Base-by-base conservation (phyloP, 768 basidiomycete genomes). In the Termitomyces sp. region DNA sequence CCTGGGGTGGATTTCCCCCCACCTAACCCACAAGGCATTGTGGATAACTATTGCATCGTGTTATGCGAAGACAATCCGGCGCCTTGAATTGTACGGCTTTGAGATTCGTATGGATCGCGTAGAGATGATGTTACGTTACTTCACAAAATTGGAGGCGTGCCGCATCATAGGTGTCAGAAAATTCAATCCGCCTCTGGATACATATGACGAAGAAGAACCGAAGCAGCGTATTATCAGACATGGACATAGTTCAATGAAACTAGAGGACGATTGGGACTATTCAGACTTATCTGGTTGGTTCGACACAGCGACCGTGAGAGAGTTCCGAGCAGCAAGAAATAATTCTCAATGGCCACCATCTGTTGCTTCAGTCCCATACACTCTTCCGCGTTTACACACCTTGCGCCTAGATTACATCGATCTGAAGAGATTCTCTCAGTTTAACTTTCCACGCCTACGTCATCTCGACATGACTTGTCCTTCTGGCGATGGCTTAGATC, bases 81-180 rank as follows among this genome's bases (percentile, higher is more conserved):
- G 22, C 22, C 31, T 36, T 20, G 41, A 45, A 11, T 9, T 32
- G 44, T 11, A 45, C 15, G 33, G 32, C 11, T 36, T 48, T 18
- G 3, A 33, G 10, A 33, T 36, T 20, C 20, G 33, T 20, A 33
- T 20, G 47, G 33, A 48, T 10, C 47, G 47, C 33, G n/a, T 36
- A n/a, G 44, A 45, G 44, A 33, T 53, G 53, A 39, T 53, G 25
- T 31, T 45, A 16, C 43, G 35, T 7, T 53, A 53, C 20, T 27
- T n/a, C n/a, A n/a, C n/a, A n/a, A n/a, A n/a, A n/a, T n/a, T n/a
- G n/a, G n/a, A n/a, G n/a, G n/a, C n/a, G n/a, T 56, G 49, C 20
- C 48, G 25, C 7, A 50, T 56, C 15, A 25, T 20, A 11, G 15
- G 25, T 20, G 23, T 16, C 7, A 15, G 7, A 7, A 3, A 16